Percentiles rank a stretch among this genome's conserved stretches.
These are phyloP conservation scores for Lactifluus rugatus DNA, from an alignment of 768 basidiomycete genomes.

Conservation along the genomic window DNA sequence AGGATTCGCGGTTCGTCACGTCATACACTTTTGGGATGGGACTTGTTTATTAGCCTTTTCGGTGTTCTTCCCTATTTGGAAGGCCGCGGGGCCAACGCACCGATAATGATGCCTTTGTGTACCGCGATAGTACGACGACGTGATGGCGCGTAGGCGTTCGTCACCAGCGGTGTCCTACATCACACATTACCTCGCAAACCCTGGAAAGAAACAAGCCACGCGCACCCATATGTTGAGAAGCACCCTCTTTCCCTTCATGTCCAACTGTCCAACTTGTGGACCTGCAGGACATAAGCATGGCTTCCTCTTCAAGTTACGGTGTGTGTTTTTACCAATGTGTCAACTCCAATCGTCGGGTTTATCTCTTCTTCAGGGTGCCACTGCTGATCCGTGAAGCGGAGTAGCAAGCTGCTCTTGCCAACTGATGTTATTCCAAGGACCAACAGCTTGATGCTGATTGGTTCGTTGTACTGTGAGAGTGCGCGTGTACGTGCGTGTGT, in stretches of 20 bases:
- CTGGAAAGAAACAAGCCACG: neutral
- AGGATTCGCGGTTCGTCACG: conserved; percentile 83
- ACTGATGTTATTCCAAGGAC: conserved; percentile 82
- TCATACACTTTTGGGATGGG: conserved; percentile 63
- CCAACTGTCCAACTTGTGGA: conserved; percentile 83
- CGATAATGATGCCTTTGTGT: conserved; percentile 74
- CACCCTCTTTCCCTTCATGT: conserved; percentile 68
- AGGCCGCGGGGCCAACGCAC: conserved; percentile 26
- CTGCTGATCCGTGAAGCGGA: conserved; percentile 91
- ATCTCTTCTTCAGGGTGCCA: conserved; percentile 87
- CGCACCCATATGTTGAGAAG: conserved; percentile 95
- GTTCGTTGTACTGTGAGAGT: conserved; percentile 22
- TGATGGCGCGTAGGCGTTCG: conserved; percentile 91
- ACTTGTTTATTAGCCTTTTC: neutral
- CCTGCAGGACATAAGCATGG: conserved; percentile 31
- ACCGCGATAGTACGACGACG: conserved; percentile 87
- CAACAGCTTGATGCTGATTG: conserved; percentile 70
- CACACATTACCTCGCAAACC: too few species aligned
- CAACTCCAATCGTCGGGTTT: conserved; percentile 77
- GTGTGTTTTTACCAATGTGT: conserved; percentile 50
- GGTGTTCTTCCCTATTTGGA: neutral
- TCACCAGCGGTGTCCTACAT: conserved; percentile 87
- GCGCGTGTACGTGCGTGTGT: neutral
- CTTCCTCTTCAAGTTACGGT: neutral
- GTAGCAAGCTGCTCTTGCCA: conserved; percentile 83